These are phyloP conservation scores for Carpinus fangiana DNA, from an alignment of 306 rosid genomes.

Conservation along the genomic window DNA sequence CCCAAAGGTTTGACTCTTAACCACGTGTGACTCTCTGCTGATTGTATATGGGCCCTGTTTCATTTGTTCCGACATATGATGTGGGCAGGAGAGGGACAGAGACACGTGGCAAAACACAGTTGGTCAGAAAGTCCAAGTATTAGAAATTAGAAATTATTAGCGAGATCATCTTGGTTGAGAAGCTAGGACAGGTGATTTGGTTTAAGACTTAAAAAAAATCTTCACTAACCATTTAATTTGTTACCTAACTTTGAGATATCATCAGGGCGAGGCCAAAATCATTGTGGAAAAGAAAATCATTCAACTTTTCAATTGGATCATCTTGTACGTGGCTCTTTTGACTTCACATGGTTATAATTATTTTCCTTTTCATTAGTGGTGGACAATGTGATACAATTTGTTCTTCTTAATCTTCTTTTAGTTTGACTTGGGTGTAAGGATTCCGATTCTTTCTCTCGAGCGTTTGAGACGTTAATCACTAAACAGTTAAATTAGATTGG, in stretches of 20 bases:
- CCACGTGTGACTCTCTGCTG: not conserved
- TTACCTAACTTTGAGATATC: slow-evolving; percentile 40
- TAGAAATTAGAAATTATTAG: slow-evolving; percentile 34
- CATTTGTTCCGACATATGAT: slow-evolving; percentile 51
- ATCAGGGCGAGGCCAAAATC: not conserved
- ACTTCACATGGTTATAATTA: not conserved
- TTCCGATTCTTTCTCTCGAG: too few species aligned
- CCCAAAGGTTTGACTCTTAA: not conserved
- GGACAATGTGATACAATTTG: not conserved
- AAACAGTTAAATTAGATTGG: too few species aligned
- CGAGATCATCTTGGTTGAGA: slow-evolving; percentile 25
- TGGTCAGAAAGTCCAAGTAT: slow-evolving; percentile 34
- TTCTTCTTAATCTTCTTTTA: not conserved
- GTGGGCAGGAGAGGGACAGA: slow-evolving; percentile 15
- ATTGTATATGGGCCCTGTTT: slow-evolving; percentile 49
- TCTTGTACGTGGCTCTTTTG: slow-evolving; percentile 6
- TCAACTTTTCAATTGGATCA: not conserved
- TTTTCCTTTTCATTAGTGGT: not conserved
- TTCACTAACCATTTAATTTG: not conserved
- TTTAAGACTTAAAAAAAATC: not conserved
- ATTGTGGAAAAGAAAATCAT: not conserved
- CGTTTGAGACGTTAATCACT: too few species aligned
- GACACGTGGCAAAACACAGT: slow-evolving; percentile 30
- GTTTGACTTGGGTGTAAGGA: not conserved
- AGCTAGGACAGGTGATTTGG: not conserved